Conservation (phyloP, 257 asterid genomes). For the Nemophila menziesii region DNA sequence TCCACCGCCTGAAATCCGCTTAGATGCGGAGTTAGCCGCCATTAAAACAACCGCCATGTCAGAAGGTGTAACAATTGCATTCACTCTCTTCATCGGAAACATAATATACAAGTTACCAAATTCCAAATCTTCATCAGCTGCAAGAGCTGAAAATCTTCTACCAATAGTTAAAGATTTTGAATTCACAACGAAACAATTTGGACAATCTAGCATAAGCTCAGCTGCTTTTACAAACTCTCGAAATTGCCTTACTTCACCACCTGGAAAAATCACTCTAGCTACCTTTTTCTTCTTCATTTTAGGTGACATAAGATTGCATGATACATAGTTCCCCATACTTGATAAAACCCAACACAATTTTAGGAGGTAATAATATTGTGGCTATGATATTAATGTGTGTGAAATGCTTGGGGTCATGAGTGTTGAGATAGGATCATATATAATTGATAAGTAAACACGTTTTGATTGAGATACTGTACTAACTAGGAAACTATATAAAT, state of each 20-base stretch:
- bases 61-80: conserved; percentile 37
- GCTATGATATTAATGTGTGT: background rate
- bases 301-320: conserved; percentile 29
- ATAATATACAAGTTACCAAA: conserved; percentile 42
- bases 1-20: conserved; percentile 31
- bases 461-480: background rate
- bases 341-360: background rate
- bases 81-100: conserved; percentile 48
- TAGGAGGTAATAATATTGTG: too few relatives aligned
- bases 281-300: conserved; percentile 25
- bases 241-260: conserved; percentile 49
- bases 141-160: conserved; percentile 39
- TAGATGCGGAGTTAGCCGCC: conserved; percentile 38
- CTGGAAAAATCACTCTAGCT: conserved; percentile 48
- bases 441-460: background rate
- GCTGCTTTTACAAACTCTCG: conserved; percentile 53
- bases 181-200: conserved; percentile 38
- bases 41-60: conserved; percentile 44
- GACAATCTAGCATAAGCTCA: conserved; percentile 63
- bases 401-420: background rate
- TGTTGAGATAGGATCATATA: background rate
- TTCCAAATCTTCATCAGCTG: conserved; percentile 59
- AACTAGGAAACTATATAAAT: too few relatives aligned
- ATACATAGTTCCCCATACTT: conserved; percentile 47
- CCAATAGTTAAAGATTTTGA: conserved; percentile 34